Evolutionary conservation across 139 green algal genomes (phyloP).

Genomic region (Chlorella vulgaris): DNA sequence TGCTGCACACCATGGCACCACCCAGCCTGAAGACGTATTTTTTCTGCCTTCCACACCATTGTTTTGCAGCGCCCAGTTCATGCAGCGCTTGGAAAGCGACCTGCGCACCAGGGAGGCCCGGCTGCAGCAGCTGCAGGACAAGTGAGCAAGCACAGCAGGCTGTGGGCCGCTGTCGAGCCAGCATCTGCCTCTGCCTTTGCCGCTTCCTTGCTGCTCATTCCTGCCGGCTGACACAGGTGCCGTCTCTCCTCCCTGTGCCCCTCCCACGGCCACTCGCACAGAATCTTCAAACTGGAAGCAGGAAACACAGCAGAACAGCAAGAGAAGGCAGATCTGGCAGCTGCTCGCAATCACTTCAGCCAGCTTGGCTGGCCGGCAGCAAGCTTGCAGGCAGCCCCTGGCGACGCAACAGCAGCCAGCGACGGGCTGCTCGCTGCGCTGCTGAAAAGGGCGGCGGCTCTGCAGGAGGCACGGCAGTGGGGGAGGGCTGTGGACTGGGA

Average conservation of each 20-base stretch:
- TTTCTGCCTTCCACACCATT: background rate
- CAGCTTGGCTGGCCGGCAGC: slow-evolving; percentile 38
- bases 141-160: slow-evolving; percentile 45
- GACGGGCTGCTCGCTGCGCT: slow-evolving; percentile 41
- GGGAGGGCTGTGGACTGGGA: slow-evolving; percentile 9
- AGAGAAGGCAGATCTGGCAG: slow-evolving; percentile 36
- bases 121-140: slow-evolving; percentile 51
- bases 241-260: too few relatives aligned
- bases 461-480: slow-evolving; percentile 14
- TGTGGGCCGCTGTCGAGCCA: background rate
- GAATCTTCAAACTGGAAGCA: slow-evolving; percentile 1
- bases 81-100: slow-evolving; percentile 57
- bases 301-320: slow-evolving; percentile 8
- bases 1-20: too few relatives aligned
- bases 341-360: slow-evolving; percentile 25
- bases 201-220: too few relatives aligned
- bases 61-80: slow-evolving; percentile 57
- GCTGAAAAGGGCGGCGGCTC: slow-evolving; percentile 5
- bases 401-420: slow-evolving; percentile 6
- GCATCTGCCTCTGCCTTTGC: background rate
- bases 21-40: too few relatives aligned
- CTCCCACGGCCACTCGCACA: background rate
- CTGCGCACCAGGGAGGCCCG: slow-evolving; percentile 45
- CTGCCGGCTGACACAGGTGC: too few relatives aligned
- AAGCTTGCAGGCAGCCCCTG: background rate